Evolutionary conservation across 75 land plant genomes (phyloP).

Genomic region (Pinus tabuliformis): DNA sequence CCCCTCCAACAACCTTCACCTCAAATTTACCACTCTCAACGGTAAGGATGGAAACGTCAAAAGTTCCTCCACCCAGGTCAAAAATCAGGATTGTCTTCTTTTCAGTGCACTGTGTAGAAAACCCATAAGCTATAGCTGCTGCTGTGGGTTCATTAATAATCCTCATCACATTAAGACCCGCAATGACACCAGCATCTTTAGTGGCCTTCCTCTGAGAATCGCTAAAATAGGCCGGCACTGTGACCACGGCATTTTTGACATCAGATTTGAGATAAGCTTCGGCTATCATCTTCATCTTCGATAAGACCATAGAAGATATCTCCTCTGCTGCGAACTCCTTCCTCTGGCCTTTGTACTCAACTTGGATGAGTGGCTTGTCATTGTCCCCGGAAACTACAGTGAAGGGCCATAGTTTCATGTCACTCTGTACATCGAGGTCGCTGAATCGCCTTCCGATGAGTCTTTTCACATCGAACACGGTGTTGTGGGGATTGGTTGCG

Average conservation of each 20-base stretch:
- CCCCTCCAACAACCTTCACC: too few relatives aligned
- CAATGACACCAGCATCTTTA: constrained; percentile 17
- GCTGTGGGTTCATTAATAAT: constrained; percentile 79
- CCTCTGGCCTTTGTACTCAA: constrained; percentile 63
- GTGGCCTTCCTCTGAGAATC: constrained; percentile 81
- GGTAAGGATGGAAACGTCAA: too few relatives aligned
- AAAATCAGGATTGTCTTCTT: too few relatives aligned
- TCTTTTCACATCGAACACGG: constrained; percentile 65
- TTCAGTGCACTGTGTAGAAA: background rate
- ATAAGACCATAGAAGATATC: constrained; percentile 73
- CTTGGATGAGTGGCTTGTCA: constrained; percentile 71
- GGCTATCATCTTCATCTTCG: constrained; percentile 69
- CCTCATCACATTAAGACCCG: constrained; percentile 38
- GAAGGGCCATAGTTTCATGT: constrained; percentile 69
- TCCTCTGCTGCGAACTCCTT: constrained; percentile 69
- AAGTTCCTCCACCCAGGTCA: background rate
- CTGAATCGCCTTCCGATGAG: constrained; percentile 65
- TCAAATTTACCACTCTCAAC: too few relatives aligned
- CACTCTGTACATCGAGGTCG: constrained; percentile 51
- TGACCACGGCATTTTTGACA: constrained; percentile 67
- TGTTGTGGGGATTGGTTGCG: constrained; percentile 54
- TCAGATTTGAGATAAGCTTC: constrained; percentile 59
- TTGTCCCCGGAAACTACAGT: constrained; percentile 57
- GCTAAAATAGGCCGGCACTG: constrained; percentile 74
- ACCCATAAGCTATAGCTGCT: constrained; percentile 61